Percentiles rank a stretch among this genome's conserved stretches.
These are phyloP conservation scores for Coprinopsis marcescibilis DNA, from an alignment of 768 basidiomycete genomes.

Conservation along the genomic window DNA sequence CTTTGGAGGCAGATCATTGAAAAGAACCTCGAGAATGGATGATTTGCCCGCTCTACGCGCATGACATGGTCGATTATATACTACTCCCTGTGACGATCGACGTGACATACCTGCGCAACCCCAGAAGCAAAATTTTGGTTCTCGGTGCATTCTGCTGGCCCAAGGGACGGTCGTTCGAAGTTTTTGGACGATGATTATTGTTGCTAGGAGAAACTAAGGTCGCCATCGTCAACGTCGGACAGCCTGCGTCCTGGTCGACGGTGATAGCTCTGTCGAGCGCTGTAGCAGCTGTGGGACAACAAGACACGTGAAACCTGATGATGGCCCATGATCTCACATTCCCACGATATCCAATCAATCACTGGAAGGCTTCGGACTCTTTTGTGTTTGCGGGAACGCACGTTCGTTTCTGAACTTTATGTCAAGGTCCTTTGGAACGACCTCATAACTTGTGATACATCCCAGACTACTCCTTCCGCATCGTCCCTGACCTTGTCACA, in stretches of 20 bases:
- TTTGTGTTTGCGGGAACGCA: conserved; percentile 5
- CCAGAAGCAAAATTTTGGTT: conserved; percentile 69
- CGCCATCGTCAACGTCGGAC: not conserved
- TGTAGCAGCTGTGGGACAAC: no score
- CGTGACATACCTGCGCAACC: conserved; percentile 52
- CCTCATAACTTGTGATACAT: no score
- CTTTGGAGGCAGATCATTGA: conserved; percentile 75
- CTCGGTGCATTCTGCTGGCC: conserved; percentile 29
- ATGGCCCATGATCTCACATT: not conserved
- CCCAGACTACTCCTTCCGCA: not conserved
- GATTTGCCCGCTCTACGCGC: conserved; percentile 80
- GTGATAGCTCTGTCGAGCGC: no score
- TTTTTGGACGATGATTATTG: conserved; percentile 10
- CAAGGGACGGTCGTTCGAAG: conserved; percentile 24
- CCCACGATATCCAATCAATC: not conserved
- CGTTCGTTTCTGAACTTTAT: conserved; percentile 8
- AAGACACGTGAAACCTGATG: no score
- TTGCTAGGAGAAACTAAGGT: not conserved
- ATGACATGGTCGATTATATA: conserved; percentile 8
- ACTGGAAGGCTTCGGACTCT: no score
- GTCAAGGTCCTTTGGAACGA: not conserved
- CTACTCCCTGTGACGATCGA: not conserved
- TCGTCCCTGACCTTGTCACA: not conserved
- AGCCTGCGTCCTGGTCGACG: no score
- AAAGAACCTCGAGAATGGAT: conserved; percentile 87